Evolutionary conservation across 129 eudicot species (phyloP), one percentile per base, ranked within the genome.

Genomic region (Tagetes patula): DNA sequence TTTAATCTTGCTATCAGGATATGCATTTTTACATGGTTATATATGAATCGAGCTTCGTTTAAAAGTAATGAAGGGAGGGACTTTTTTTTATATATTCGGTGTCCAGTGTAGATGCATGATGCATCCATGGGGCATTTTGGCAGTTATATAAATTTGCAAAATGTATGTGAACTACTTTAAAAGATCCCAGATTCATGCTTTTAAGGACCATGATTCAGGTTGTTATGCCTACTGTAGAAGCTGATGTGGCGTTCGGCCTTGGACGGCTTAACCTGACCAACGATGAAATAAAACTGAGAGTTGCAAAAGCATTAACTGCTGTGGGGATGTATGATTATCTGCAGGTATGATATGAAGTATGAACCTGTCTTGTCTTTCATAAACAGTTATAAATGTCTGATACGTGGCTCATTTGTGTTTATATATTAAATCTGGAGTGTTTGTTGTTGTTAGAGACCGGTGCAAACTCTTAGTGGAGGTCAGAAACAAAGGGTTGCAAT

Each of bases 401-500:
- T 46, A 30, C 36, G 7, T 32, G n/a, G 10, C 8, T 55, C 14
- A 9, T 58, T 9, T 1, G 42, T 49, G 6, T 72, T 56, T 4
- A 41, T 53, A 20, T 37, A 70, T 54, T 38, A 7, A 52, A 52
- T 70, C 14, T 56, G 10, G 39, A 56, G 8, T 46, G 48, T 45
- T 3, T 65, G 54, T 47, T 32, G 6, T 75, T 66, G 1, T 39
- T 50, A 92, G 96, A 85, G 96, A 74, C 96, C 89, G 2, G 88
- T 92, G 56, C 98, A 92, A 82, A 92, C 98, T 62, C 98, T 89
- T 62, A 89, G 96, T 72, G 95, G 98, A 55, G 98, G 98, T 78
- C 98, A 92, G 86, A 92, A 92, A 69, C 98, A 92, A 80, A 84
- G 98, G 81, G 96, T 92, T 52, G 98, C 96, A 36, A 89, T 92